These are phyloP conservation scores for Melocanna baccifera DNA, from an alignment of 176 grass and related monocot genomes.

Conservation along the genomic window DNA sequence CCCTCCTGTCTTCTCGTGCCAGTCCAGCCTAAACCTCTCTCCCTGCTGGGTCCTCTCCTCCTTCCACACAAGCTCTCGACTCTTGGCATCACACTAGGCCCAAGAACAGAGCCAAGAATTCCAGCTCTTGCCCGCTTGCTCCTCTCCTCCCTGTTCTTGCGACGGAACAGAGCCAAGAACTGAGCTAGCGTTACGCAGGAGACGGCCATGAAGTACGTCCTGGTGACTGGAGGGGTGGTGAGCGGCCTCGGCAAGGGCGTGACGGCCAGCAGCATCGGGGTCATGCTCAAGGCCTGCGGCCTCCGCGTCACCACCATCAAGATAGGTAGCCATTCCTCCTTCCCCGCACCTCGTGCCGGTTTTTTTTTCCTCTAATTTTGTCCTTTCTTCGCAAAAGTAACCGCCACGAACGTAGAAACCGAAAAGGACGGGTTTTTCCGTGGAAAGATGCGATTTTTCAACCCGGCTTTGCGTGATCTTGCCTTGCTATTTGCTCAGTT, in stretches of 20 bases:
- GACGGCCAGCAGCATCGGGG: constrained; percentile 89
- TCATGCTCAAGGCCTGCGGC: constrained; percentile 82
- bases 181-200: not conserved
- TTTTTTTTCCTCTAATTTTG: not conserved
- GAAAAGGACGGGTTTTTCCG: not conserved
- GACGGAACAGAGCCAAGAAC: constrained; percentile 16
- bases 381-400: constrained; percentile 1
- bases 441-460: constrained; percentile 21
- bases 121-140: not conserved
- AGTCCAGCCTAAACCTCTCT: not conserved
- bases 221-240: constrained; percentile 91
- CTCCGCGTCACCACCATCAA: constrained; percentile 91
- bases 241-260: constrained; percentile 96
- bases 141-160: not conserved
- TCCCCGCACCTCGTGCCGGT: not conserved
- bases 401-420: constrained; percentile 7
- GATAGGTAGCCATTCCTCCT: constrained; percentile 62
- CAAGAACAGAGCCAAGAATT: not conserved
- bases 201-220: constrained; percentile 82
- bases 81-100: not conserved
- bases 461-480: not conserved
- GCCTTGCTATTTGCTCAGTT: not conserved
- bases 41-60: not conserved
- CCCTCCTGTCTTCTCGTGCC: not conserved
- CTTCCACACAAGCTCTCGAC: not conserved